These are phyloP conservation scores for Mayamaea pseudoterrestris DNA, from an alignment of 108 stramenopile species.

Conservation along the genomic window DNA sequence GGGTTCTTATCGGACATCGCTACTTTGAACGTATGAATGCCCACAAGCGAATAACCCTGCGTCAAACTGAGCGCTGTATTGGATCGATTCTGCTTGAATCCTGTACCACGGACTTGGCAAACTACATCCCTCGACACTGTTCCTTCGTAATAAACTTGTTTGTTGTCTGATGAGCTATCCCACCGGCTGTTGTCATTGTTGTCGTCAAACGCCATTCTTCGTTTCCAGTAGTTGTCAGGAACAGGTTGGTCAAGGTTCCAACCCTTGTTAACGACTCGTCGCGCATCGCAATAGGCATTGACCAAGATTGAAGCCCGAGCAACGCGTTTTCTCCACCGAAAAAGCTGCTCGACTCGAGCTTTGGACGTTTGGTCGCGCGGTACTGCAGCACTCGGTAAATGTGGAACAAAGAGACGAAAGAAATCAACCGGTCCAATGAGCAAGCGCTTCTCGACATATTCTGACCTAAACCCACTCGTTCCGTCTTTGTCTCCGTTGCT, in stretches of 20 bases:
- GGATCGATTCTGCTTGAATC: not conserved
- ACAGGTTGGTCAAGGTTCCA: constrained; percentile 25
- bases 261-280: constrained; percentile 36
- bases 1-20: constrained; percentile 3
- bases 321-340: constrained; percentile 40
- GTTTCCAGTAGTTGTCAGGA: constrained; percentile 8
- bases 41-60: constrained; percentile 51
- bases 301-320: constrained; percentile 48
- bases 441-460: constrained; percentile 25
- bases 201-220: constrained; percentile 51
- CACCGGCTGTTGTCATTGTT: constrained; percentile 39
- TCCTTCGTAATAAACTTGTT: constrained; percentile 62
- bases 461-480: constrained; percentile 6
- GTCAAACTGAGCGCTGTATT: constrained; percentile 22
- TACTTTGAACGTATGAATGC: constrained; percentile 27
- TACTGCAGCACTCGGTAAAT: constrained; percentile 19
- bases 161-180: constrained; percentile 28
- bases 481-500: not conserved
- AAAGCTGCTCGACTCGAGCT: constrained; percentile 32
- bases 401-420: constrained; percentile 49
- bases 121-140: constrained; percentile 47
- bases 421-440: constrained; percentile 55
- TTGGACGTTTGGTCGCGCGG: constrained; percentile 24
- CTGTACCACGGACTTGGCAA: constrained; percentile 13
- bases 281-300: constrained; percentile 31